Percentiles rank a stretch among this genome's conserved stretches.
These are phyloP conservation scores for Lindgomyces ingoldianus DNA, from an alignment of 495 filamentous ascomycete genomes.

Conservation along the genomic window DNA sequence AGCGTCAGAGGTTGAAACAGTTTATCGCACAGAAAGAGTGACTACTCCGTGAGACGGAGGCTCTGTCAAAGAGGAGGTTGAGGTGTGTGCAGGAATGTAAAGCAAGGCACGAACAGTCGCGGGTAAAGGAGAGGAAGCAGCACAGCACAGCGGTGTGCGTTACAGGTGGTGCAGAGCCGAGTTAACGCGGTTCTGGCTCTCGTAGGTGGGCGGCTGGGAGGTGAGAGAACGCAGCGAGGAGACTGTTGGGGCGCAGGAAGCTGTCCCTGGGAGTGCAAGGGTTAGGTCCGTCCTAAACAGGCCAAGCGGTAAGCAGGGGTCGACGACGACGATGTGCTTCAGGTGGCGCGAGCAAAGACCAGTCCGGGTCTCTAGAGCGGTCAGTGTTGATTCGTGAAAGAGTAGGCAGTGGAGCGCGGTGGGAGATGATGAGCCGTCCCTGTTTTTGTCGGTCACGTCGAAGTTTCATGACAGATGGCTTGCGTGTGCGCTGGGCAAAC, in stretches of 20 bases:
- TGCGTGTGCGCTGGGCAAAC: not conserved
- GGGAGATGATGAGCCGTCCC: not conserved
- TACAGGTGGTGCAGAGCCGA: not conserved
- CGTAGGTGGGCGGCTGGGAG: slow-evolving; percentile 1
- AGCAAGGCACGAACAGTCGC: not conserved
- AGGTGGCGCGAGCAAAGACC: not conserved
- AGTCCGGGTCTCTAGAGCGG: not conserved
- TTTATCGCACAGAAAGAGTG: slow-evolving; percentile 1
- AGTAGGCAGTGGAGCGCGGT: not conserved
- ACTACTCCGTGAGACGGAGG: slow-evolving; percentile 11
- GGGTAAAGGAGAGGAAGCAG: slow-evolving; percentile 32
- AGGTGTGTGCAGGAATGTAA: not conserved
- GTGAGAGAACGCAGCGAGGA: slow-evolving; percentile 2
- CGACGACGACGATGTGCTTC: not conserved
- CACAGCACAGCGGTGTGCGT: slow-evolving; percentile 34
- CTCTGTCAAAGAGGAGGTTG: slow-evolving; percentile 36
- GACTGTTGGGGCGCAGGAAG: not conserved
- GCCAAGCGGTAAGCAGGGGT: slow-evolving; percentile 1
- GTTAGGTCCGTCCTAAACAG: not conserved
- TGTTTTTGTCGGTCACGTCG: not conserved
- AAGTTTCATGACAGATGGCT: not conserved
- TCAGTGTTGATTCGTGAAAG: not conserved
- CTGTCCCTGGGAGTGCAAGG: slow-evolving; percentile 11
- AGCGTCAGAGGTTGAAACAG: slow-evolving; percentile 17
- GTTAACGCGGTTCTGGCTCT: slow-evolving; percentile 17